Conservation (phyloP, 73 alveolate species). For the Paramecium sonneborni region DNA sequence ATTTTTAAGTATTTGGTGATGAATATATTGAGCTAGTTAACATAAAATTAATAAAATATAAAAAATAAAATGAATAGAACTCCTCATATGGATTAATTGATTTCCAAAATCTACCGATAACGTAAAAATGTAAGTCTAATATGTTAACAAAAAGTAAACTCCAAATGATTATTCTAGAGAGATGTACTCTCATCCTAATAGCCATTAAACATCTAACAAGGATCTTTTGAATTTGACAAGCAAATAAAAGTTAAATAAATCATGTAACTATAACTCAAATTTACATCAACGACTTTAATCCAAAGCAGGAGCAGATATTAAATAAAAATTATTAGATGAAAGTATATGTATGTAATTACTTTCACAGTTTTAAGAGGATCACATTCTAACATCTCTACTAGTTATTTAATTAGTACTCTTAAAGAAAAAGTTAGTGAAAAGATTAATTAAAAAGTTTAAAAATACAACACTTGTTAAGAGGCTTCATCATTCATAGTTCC, state of each 20-base stretch:
- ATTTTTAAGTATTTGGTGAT: not conserved
- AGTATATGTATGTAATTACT: not conserved
- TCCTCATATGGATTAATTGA: constrained; percentile 49
- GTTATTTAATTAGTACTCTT: constrained; percentile 38
- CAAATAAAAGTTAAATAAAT: constrained; percentile 1
- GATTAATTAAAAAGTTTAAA: not conserved
- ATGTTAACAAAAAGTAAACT: not conserved
- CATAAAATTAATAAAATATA: constrained; percentile 31
- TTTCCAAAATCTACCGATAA: not conserved
- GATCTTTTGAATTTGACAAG: constrained; percentile 8
- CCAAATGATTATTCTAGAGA: constrained; percentile 53
- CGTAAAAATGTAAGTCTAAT: constrained; percentile 36
- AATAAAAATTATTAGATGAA: constrained; percentile 46
- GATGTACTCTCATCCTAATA: constrained; percentile 33
- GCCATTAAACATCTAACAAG: constrained; percentile 39
- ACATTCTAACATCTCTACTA: not conserved
- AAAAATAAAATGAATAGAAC: constrained; percentile 37
- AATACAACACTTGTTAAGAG: constrained; percentile 42
- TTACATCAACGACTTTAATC: constrained; percentile 40
- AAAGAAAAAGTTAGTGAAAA: constrained; percentile 34
- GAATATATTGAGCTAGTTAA: not conserved
- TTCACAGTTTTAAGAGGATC: constrained; percentile 47
- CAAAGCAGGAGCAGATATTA: constrained; percentile 43
- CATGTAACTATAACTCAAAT: constrained; percentile 18
- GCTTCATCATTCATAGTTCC: not conserved